Evolutionary conservation across 108 stramenopile genomes (phyloP).

Genomic region (Seminavis robusta): DNA sequence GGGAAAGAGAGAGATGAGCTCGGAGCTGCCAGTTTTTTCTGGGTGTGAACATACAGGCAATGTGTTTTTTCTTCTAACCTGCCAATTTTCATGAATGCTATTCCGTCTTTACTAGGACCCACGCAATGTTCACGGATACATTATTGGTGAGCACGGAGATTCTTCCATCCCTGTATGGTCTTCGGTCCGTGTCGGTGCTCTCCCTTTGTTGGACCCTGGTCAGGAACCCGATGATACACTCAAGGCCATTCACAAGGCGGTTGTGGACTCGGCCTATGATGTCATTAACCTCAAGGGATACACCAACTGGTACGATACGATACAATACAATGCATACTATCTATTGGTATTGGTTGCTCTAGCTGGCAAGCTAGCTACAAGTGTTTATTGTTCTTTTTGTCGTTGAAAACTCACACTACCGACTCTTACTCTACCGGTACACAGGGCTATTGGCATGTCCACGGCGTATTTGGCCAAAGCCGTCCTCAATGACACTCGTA

Average conservation of each 20-base stretch:
- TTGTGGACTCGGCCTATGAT: constrained; percentile 36
- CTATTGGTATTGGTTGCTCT: too few species aligned
- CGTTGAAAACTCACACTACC: constrained; percentile 28
- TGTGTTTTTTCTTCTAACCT: too few species aligned
- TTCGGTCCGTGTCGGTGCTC: constrained; percentile 36
- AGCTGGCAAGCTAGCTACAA: neutral
- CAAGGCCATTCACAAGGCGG: constrained; percentile 31
- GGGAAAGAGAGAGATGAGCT: too few species aligned
- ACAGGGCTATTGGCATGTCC: constrained; percentile 39
- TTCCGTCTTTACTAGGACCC: too few species aligned
- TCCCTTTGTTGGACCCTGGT: constrained; percentile 19
- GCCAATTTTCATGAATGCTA: too few species aligned
- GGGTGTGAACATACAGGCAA: too few species aligned
- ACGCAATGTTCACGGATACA: constrained; percentile 38
- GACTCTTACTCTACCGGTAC: too few species aligned
- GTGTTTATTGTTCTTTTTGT: neutral
- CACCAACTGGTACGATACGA: constrained; percentile 56
- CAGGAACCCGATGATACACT: constrained; percentile 23
- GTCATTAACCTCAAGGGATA: constrained; percentile 50
- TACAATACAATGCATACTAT: too few species aligned
- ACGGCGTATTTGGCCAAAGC: constrained; percentile 33
- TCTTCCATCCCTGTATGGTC: constrained; percentile 47
- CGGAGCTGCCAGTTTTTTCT: too few species aligned
- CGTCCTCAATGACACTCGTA: constrained; percentile 33
- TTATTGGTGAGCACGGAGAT: constrained; percentile 62